Base-by-base conservation (phyloP, 805 yeast genomes). In the Tetrapisispora taiwanensis region DNA sequence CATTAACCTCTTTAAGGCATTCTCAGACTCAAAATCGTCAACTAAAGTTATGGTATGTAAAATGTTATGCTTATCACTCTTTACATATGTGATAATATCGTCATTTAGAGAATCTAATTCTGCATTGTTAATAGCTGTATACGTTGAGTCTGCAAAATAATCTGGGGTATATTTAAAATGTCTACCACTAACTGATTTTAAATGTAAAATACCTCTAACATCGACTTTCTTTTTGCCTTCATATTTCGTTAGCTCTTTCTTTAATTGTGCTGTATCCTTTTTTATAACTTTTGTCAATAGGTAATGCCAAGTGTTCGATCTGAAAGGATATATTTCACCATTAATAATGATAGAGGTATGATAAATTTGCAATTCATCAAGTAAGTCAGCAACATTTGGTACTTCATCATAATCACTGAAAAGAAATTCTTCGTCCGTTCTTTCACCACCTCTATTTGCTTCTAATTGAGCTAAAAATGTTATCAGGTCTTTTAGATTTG, bases 251-350 rank as follows among this genome's bases (percentile, higher is more conserved):
- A 54, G 38, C 39, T 54, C 58, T 10, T 43, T 46, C 39, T 50
- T 54, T n/a, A 63, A 42, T 33, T 41, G 46, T 2, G 51, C 44
- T 3, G 66, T 69, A 63, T 89, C 97, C 20, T 65, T 68, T 20
- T 67, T 63, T 15, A 79, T 51, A 50, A 80, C 84, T 31, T 62
- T 69, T 3, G 76, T 70, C 53, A 81, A 60, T 1, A 72, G 57
- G 36, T 66, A 65, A 48, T 78, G 78, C 83, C 86, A 82, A 4
- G 58, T 51, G 41, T 71, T 66, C 1, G 70, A 63, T 31, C 63
- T 67, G 51, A 81, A 69, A 3, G 71, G 72, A 46, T 69, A 64
- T 15, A 84, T 71, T 7, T 80, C 79, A 36, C 97, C 97, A 60
- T 90, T 84, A 26, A 78, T 75, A 41, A 87, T 71, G 4, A 86